These are phyloP conservation scores for Cardamine occulta DNA, from an alignment of 345 rosid genomes.

Conservation along the genomic window DNA sequence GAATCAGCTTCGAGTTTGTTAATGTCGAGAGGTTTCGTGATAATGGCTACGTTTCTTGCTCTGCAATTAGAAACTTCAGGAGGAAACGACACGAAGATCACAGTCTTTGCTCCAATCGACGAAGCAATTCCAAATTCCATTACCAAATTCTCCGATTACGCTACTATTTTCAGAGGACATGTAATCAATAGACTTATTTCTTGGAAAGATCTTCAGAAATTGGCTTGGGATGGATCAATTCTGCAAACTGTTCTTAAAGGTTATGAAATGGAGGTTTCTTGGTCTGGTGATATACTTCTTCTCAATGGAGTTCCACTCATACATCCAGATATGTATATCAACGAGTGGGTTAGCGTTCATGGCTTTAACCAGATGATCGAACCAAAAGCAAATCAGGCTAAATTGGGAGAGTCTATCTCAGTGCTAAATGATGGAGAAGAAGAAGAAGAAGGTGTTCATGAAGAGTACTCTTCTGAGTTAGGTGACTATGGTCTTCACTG, in stretches of 20 bases:
- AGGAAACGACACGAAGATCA: constrained; percentile 42
- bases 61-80: constrained; percentile 39
- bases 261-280: constrained; percentile 45
- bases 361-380: constrained; percentile 49
- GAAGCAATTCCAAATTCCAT: constrained; percentile 40
- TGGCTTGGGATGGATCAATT: constrained; percentile 36
- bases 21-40: constrained; percentile 44
- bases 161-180: constrained; percentile 44
- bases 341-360: constrained; percentile 49
- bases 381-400: constrained; percentile 18
- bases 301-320: constrained; percentile 53
- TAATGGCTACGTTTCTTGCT: constrained; percentile 53
- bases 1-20: constrained; percentile 46
- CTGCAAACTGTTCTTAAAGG: constrained; percentile 43
- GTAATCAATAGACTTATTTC: constrained; percentile 43
- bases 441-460: constrained; percentile 28
- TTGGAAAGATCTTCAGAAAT: constrained; percentile 44
- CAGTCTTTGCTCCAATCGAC: constrained; percentile 53
- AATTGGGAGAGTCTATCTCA: constrained; percentile 46
- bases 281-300: constrained; percentile 48
- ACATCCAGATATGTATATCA: constrained; percentile 47
- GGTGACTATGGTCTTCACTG: constrained; percentile 45
- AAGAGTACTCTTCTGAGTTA: constrained; percentile 32
- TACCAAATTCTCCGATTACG: constrained; percentile 40
- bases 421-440: constrained; percentile 32